Evolutionary conservation across 2,329 filamentous ascomycete genomes (phyloP), one percentile per base, ranked within the genome.

Genomic region (Aspergillus tamarii): DNA sequence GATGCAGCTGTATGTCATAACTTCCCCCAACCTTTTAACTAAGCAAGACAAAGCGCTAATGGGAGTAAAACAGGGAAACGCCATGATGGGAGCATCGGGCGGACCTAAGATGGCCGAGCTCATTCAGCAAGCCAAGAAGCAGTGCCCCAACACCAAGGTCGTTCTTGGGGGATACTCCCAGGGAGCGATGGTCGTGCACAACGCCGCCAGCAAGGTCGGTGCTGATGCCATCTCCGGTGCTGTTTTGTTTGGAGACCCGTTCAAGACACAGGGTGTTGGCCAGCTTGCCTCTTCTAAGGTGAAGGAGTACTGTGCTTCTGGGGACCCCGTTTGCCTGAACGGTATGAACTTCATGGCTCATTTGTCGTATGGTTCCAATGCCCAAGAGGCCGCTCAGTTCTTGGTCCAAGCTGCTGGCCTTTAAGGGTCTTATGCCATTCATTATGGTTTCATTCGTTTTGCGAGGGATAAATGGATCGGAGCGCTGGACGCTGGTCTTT

Each of bases 281-380:
- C 77, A 81, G 65, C 75, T 83, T n/a, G 66, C 75, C 7, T 69
- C 72, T 32, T 74, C 73, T 1, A 81, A 84, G 67, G 77, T 79
- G 4, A 78, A 83, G 68, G 82, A 84, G 23, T 80, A 83, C 43
- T 87, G 85, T 64, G 80, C 83, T 34, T 53, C 66, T 4, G 84
- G 82, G 0, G 85, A 87, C 66, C 74, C 81, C 11, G 84, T 87
- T 7, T 87, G 85, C 63, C 60, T 72, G 4, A 82, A 84, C 39
- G 81, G 81, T 0, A 69, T 80, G 26, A 74, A 81, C 59, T 70
- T 81, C 7, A 70, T 80, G 26, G 76, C 79, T 8, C 82, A 84
- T 72, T 59, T 79, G 39, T 72, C 72, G 3, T 84, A 84, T 64
- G 76, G 69, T 1, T 28, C 53, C 3, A 64, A 80, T 71, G 80